Evolutionary conservation across 1,284 basidiomycete genomes (phyloP), one percentile per base, ranked within the genome.

Genomic region (Pisolithus thermaeus): DNA sequence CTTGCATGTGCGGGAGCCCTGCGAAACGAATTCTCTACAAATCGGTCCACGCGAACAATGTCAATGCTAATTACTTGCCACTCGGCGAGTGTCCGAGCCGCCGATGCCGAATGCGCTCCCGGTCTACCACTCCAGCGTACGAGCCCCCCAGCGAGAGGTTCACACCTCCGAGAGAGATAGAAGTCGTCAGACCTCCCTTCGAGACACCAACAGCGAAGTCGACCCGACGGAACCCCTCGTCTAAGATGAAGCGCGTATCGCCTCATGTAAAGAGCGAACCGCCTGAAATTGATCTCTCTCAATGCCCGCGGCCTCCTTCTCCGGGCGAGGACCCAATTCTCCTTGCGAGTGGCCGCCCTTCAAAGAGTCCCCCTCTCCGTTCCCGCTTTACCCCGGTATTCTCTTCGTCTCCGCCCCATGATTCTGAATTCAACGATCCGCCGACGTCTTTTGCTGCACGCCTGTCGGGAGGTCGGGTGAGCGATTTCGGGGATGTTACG

Each of bases 241-340:
- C 60, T 4, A 61, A 63, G 39, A 52, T 56, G 18, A 58, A 61
- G 37, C 59, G 59, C 0, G n/a, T 51, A 37, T 46, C 43, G 4
- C n/a, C 62, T 62, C 55, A 70, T 6, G 69, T 83, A 58, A 86
- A 86, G 72, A 77, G 70, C 53, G 83, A 87, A 57, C 73, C 76
- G 5, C 83, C 84, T 0, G 77, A 79, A n/a, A 72, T 87, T 55
- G 78, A 86, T 59, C 64, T 84, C 27, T 73, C 65, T 46, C 70
- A 63, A 11, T 80, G 81, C 3, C 73, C 79, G 54, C 81, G 84
- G 3, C 87, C 86, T 1, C 73, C 84, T 0, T 87, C 84, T 50
- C 87, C 86, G 1, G 78, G 79, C 2, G 86, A 89, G 43, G 86
- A 89, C 58, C 87, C 87, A 0, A 63, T 89, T 1, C 67, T 89